Percentiles rank a stretch among this genome's conserved stretches.
Evolutionary conservation across 805 yeast species (phyloP).

Genomic region (Blastobotrys attinorum): DNA sequence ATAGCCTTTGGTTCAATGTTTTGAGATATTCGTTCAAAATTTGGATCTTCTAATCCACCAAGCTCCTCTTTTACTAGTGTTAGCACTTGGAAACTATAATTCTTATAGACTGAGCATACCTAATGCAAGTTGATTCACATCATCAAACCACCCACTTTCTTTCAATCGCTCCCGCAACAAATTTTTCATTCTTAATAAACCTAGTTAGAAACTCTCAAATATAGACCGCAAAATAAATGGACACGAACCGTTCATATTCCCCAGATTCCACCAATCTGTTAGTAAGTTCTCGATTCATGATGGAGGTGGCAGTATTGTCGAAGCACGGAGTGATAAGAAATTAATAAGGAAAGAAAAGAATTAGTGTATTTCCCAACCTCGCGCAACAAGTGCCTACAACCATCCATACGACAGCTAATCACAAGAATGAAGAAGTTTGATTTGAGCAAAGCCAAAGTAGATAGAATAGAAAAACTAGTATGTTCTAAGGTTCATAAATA

Average conservation of each 20-base stretch:
- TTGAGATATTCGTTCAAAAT: constrained; percentile 44
- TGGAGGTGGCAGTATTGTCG: too few species aligned
- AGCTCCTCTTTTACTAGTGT: constrained; percentile 30
- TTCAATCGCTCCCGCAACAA: constrained; percentile 51
- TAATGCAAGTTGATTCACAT: constrained; percentile 54
- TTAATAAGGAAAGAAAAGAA: too few species aligned
- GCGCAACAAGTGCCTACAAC: background rate
- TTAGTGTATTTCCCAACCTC: background rate
- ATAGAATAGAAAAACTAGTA: constrained; percentile 18
- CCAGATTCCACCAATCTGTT: constrained; percentile 68
- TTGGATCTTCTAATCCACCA: constrained; percentile 37
- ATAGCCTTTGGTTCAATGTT: constrained; percentile 59
- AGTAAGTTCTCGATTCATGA: constrained; percentile 41
- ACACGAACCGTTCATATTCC: constrained; percentile 54
- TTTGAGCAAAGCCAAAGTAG: constrained; percentile 24
- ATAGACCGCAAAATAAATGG: too few species aligned
- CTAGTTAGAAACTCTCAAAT: too few species aligned
- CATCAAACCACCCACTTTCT: constrained; percentile 82
- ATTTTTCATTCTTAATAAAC: constrained; percentile 13
- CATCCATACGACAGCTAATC: background rate
- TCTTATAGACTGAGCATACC: constrained; percentile 24
- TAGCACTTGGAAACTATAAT: too few species aligned
- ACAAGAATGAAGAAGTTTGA: constrained; percentile 7
- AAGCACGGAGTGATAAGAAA: too few species aligned
- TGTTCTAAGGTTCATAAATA: constrained; percentile 3